Conservation (phyloP, 2,329 filamentous ascomycete species). For the Spiromastix sp. region DNA sequence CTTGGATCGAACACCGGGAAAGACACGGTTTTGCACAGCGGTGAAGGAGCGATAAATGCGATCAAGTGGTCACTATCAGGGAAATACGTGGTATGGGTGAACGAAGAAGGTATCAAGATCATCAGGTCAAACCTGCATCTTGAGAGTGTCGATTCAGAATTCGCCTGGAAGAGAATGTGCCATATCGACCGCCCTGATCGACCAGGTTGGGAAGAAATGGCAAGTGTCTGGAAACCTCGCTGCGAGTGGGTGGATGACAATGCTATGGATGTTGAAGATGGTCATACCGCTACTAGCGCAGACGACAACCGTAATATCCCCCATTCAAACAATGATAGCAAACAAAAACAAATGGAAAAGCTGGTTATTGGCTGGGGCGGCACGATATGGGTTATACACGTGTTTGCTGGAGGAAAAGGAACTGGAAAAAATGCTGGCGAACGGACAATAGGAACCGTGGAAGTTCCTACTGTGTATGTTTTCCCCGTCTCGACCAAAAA, state of each 20-base stretch:
- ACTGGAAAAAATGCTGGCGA: slow-evolving; percentile 58
- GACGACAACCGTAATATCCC: slow-evolving; percentile 14
- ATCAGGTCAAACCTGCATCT: slow-evolving; percentile 84
- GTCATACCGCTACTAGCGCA: slow-evolving; percentile 20
- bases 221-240: slow-evolving; percentile 83
- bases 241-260: slow-evolving; percentile 89
- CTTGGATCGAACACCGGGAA: slow-evolving; percentile 66
- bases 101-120: slow-evolving; percentile 94
- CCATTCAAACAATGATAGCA: slow-evolving; percentile 12
- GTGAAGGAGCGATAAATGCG: slow-evolving; percentile 80
- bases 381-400: slow-evolving; percentile 90
- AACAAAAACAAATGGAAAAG: slow-evolving; percentile 46
- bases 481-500: slow-evolving; percentile 4
- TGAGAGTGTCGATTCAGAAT: slow-evolving; percentile 63
- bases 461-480: slow-evolving; percentile 88
- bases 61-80: slow-evolving; percentile 94
- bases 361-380: slow-evolving; percentile 91
- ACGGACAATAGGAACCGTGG: slow-evolving; percentile 65
- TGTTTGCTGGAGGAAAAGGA: slow-evolving; percentile 64
- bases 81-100: slow-evolving; percentile 88
- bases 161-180: slow-evolving; percentile 88
- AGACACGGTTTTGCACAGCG: slow-evolving; percentile 79
- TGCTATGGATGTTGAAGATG: slow-evolving; percentile 55
- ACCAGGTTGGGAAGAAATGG: slow-evolving; percentile 91
- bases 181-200: slow-evolving; percentile 84